A percentile compares a stretch with the other conserved stretches of the same genome.
phyloP scores from a whole-genome alignment of 2,329 filamentous ascomycete genomes.

The Diaporthe amygdali region DNA sequence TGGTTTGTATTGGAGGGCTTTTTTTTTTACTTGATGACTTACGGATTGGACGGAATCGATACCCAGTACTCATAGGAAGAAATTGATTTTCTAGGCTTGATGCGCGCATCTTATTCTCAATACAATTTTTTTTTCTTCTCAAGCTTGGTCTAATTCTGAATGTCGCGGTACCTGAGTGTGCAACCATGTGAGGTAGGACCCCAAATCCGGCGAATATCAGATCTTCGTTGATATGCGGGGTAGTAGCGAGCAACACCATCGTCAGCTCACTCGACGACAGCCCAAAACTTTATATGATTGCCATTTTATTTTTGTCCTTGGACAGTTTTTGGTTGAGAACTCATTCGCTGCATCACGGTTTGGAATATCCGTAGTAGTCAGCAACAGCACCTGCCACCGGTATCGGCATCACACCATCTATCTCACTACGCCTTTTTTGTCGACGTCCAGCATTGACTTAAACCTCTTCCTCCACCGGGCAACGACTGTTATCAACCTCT shows the following conservation, averaged over 20 bases:
- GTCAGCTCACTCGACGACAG: neutral
- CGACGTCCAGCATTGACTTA: neutral
- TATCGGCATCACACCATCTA: slow-evolving; percentile 12
- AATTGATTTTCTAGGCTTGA: neutral
- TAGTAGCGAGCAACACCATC: slow-evolving; percentile 2
- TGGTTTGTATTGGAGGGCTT: neutral
- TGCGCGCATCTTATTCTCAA: neutral
- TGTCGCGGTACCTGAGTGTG: neutral
- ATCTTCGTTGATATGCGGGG: neutral
- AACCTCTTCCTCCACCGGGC: neutral
- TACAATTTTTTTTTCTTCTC: neutral
- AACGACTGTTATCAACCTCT: neutral
- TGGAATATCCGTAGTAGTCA: neutral
- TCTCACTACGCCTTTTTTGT: neutral
- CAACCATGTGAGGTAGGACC: neutral
- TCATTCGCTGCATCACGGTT: neutral
- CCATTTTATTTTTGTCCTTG: neutral
- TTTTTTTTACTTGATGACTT: slow-evolving; percentile 21
- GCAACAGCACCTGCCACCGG: neutral
- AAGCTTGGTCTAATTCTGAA: neutral
- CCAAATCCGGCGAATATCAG: neutral
- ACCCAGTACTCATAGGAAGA: slow-evolving; percentile 25
- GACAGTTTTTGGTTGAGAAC: no score
- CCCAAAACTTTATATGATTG: neutral
- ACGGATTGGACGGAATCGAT: slow-evolving; percentile 28